phyloP scores from a whole-genome alignment of 208 protist genomes.

The Acanthamoeba lenticulata region DNA sequence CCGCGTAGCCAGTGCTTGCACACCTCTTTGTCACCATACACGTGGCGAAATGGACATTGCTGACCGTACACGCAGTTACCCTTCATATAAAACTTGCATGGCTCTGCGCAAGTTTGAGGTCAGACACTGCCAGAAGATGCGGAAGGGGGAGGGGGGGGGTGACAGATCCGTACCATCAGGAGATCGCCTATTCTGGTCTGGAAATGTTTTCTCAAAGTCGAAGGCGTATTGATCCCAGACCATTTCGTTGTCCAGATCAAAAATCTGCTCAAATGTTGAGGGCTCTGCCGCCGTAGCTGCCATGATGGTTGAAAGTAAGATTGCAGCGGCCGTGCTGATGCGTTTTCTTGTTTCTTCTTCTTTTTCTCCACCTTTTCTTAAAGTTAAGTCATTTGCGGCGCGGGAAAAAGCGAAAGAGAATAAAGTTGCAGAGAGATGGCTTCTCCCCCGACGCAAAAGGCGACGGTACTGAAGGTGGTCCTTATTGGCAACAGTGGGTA shows the following conservation, averaged over 20 bases:
- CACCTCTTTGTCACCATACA: slow-evolving; percentile 78
- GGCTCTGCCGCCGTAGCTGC: neutral
- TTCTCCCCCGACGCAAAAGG: neutral
- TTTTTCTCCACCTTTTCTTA: too few species aligned
- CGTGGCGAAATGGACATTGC: neutral
- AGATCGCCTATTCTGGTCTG: neutral
- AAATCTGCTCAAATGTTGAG: neutral
- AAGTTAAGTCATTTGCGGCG: too few species aligned
- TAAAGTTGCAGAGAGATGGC: neutral
- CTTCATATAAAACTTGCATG: neutral
- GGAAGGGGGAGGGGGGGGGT: neutral
- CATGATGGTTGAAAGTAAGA: too few species aligned
- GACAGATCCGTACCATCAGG: neutral
- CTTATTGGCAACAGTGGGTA: neutral
- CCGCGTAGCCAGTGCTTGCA: slow-evolving; percentile 98
- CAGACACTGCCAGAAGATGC: neutral
- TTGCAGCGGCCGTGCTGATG: too few species aligned
- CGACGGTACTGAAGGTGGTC: neutral
- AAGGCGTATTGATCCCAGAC: neutral
- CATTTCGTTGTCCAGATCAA: neutral
- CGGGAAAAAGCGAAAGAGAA: too few species aligned
- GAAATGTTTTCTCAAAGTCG: neutral
- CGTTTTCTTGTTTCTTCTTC: too few species aligned
- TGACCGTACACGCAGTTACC: neutral
- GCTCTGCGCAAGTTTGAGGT: neutral